Evolutionary conservation across 2,329 filamentous ascomycete species (phyloP), one percentile per base, ranked within the genome.

Genomic region (Fusarium veterinarium): DNA sequence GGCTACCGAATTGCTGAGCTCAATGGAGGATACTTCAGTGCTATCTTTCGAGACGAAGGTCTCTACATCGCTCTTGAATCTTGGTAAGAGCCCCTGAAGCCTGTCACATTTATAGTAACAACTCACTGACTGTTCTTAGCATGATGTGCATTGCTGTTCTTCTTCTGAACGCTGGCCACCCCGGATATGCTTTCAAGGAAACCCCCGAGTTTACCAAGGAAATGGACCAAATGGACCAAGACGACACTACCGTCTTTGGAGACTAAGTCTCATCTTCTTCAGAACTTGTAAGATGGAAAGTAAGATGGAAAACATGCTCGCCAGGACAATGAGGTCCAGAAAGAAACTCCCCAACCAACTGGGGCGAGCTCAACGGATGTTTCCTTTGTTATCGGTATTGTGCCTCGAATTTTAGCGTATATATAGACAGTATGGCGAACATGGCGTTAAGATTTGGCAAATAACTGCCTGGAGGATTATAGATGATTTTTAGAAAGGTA

Each of bases 1-100:
- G 84, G 87, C 33, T 91, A 89, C 74, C 85, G 90, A 48, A 87
- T 90, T 35, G 86, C 85, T 0, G 90, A 91, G 80, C 77, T 91
- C 63, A 85, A 84, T 48, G 83, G 87, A 35, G 89, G 89, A 5
- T 91, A 88, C 81, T 77, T 76, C 38, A 77, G 76, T 55, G 69
- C 60, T 20, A 60, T 76, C 12, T 78, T 78, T 59, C 67, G 76
- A 46, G 65, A 78, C 16, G 73, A 78, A 41, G 59, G 51, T 9
- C 71, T 78, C 7, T 78, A 75, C 19, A 77, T 78, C 19, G 76
- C 58, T 9, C 75, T 78, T 17, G 76, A 78, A 48, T 76, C 74
- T 20, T 68, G 61, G 76, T 78, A 69, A 60, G 74, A 52, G 17
- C 17, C 7, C 8, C 41, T 11, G 37, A 19, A 46, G 25, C 20